Evolutionary conservation across 2,329 filamentous ascomycete genomes (phyloP), one percentile per base, ranked within the genome.

Genomic region (Waltergamsia citrina): DNA sequence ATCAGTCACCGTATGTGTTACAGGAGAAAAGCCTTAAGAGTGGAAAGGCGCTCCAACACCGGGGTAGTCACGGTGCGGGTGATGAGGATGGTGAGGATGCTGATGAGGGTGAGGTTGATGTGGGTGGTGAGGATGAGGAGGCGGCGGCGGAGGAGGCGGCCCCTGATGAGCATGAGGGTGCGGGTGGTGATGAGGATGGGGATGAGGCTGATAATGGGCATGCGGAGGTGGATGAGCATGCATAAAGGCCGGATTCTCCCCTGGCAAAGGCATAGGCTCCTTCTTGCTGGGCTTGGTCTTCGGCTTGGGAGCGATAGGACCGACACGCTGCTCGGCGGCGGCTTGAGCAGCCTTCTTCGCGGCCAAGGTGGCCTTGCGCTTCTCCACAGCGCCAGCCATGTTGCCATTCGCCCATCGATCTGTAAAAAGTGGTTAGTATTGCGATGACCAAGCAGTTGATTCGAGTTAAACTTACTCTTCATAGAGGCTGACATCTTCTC

Each of bases 401-500:
- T 71, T 71, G 14, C 73, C 73, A 20, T 70, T 73, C 30, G 68
- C 67, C 73, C 73, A 78, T 38, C 73, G 69, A 40, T 67, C 71
- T 74, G 42, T 9, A 26, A n/a, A n/a, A n/a, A n/a, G n/a, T n/a
- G n/a, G n/a, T n/a, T n/a, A n/a, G n/a, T n/a, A n/a, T n/a, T n/a
- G n/a, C n/a, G n/a, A n/a, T n/a, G n/a, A n/a, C n/a, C 26, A 25
- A 22, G 18, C 6, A 32, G 9, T 9, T 4, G 22, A 20, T 20
- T 5, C 6, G 8, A 29, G 4, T 9, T 31, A 9, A 30, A 53
- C 65, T 57, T 59, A 76, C 73, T 70, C 59, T 74, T 74, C 73
- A 78, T 78, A 3, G 71, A 76, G 14, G 65, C 65, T n/a, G 69
- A 74, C 72, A 78, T 77, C 61, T 78, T 78, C 54, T 78, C 72